Percentiles rank a stretch among this genome's conserved stretches.
These are phyloP conservation scores for Lumnitzera littorea DNA, from an alignment of 345 rosid genomes.

Conservation along the genomic window DNA sequence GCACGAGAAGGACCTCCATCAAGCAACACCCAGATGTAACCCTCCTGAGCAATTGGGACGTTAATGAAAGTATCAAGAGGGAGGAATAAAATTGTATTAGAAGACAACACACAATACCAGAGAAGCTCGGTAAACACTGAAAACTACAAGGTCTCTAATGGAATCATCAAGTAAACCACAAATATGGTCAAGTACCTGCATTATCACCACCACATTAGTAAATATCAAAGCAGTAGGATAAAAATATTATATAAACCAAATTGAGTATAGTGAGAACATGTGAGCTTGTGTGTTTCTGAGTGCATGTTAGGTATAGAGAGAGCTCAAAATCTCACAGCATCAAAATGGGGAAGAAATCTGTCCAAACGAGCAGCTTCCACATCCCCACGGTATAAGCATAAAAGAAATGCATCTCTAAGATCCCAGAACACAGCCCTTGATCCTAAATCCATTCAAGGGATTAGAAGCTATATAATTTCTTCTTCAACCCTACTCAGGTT, in stretches of 20 bases:
- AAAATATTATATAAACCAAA: background rate
- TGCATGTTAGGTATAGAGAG: constrained; percentile 6
- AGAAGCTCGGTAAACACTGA: constrained; percentile 67
- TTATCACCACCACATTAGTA: constrained; percentile 5
- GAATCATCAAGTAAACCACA: constrained; percentile 72
- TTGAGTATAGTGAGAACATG: background rate
- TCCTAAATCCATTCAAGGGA: constrained; percentile 36
- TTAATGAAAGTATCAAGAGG: constrained; percentile 4
- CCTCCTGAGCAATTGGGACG: constrained; percentile 44
- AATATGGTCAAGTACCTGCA: constrained; percentile 70
- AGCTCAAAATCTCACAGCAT: constrained; percentile 47
- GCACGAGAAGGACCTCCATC: constrained; percentile 96
- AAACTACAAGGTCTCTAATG: constrained; percentile 74
- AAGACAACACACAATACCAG: constrained; percentile 34
- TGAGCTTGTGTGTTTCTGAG: background rate
- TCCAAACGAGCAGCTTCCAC: constrained; percentile 84
- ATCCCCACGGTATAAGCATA: constrained; percentile 53
- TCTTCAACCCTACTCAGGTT: too few species aligned
- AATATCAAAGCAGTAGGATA: background rate
- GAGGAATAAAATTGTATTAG: constrained; percentile 1
- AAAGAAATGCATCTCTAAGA: constrained; percentile 66
- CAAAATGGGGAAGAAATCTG: constrained; percentile 58
- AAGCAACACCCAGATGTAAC: constrained; percentile 71
- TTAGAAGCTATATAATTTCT: background rate
- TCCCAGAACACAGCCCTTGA: constrained; percentile 85